These are phyloP conservation scores for Bretziella fagacearum DNA, from an alignment of 2,329 filamentous ascomycete genomes.

Conservation along the genomic window DNA sequence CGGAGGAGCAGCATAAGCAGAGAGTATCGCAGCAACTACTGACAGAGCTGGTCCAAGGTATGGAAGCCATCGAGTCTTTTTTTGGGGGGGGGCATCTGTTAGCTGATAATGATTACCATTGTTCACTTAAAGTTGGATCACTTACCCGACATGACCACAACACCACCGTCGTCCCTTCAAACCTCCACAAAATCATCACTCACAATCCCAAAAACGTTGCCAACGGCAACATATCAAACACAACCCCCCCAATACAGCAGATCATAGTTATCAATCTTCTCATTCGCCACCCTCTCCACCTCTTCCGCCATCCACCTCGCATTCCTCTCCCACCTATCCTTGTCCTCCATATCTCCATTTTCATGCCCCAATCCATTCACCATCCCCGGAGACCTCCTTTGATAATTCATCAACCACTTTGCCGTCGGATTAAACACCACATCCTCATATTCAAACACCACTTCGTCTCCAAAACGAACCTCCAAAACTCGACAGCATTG, in stretches of 20 bases:
- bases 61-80: neutral
- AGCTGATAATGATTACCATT: neutral
- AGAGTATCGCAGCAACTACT: neutral
- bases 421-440: neutral
- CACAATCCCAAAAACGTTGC: neutral
- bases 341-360: neutral
- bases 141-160: neutral
- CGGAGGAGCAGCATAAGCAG: neutral
- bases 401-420: neutral
- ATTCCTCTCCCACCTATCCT: neutral
- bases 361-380: neutral
- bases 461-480: neutral
- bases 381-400: neutral
- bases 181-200: neutral
- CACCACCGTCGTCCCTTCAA: neutral
- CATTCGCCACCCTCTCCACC: neutral
- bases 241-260: too few species aligned
- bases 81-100: too few species aligned
- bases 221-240: neutral
- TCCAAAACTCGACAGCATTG: neutral
- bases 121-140: neutral
- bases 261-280: constrained; percentile 3
- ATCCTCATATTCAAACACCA: neutral
- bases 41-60: neutral
- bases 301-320: neutral